Conservation (phyloP, 2,329 filamentous ascomycete genomes). For the Ophiostoma ips region DNA sequence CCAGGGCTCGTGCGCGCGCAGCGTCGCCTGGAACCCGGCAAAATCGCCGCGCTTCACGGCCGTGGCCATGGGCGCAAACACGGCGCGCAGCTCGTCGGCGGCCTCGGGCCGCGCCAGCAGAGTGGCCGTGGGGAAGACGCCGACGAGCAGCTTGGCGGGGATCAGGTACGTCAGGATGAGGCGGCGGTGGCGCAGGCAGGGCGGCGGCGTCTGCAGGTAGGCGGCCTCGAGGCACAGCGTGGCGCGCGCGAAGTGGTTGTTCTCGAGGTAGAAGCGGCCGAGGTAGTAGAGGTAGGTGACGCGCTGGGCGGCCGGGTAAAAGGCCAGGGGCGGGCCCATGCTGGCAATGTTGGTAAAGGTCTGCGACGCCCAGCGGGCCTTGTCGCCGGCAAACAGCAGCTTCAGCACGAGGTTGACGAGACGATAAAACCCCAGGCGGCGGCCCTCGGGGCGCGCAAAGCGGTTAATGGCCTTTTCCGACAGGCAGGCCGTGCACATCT, state of each 20-base stretch:
- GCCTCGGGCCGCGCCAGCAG: slow-evolving; percentile 62
- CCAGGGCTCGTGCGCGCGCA: slow-evolving; percentile 54
- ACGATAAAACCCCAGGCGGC: slow-evolving; percentile 76
- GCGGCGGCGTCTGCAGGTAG: slow-evolving; percentile 52
- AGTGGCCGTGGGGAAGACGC: slow-evolving; percentile 57
- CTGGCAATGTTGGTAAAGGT: slow-evolving; percentile 81
- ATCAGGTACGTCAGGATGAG: slow-evolving; percentile 76
- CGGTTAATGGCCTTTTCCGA: slow-evolving; percentile 61
- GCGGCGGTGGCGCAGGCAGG: slow-evolving; percentile 58
- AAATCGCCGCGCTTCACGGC: slow-evolving; percentile 61
- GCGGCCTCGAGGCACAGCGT: slow-evolving; percentile 62
- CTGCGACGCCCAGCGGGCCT: slow-evolving; percentile 70
- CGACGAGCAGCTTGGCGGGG: slow-evolving; percentile 68
- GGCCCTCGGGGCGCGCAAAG: slow-evolving; percentile 61
- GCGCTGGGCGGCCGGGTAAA: slow-evolving; percentile 74
- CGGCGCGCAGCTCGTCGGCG: slow-evolving; percentile 40
- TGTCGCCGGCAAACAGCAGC: slow-evolving; percentile 71
- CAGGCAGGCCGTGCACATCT: slow-evolving; percentile 80
- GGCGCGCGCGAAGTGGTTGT: slow-evolving; percentile 68
- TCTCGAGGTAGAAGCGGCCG: slow-evolving; percentile 77
- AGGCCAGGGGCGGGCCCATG: slow-evolving; percentile 63
- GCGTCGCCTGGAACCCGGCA: slow-evolving; percentile 53
- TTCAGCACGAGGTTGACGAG: slow-evolving; percentile 86
- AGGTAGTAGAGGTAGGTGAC: slow-evolving; percentile 93
- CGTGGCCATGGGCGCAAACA: slow-evolving; percentile 59